Evolutionary conservation across 78 protist genomes (phyloP), one percentile per base, ranked within the genome.

Genomic region (Isochrysis galbana): DNA sequence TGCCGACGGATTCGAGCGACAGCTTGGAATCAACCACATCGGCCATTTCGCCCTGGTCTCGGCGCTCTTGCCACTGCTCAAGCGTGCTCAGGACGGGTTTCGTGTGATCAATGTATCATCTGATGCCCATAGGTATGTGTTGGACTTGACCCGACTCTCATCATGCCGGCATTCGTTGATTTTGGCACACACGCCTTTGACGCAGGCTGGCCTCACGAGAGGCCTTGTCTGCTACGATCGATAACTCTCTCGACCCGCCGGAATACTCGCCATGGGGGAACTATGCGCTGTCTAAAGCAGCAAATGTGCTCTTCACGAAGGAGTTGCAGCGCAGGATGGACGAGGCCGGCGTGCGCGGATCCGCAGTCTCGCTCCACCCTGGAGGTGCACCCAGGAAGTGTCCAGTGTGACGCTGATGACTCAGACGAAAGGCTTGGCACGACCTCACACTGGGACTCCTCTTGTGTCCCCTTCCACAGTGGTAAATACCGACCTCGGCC

Each of bases 1-100:
- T 14, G 54, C 41, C 55, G 93, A 94, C 25, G 95, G 95, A 17
- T 94, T 41, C 46, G 95, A 94, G 42, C 0, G 5, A 48, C 91
- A 88, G 86, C 2, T 94, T 29, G 95, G 93, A 11, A 26, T 39
- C 41, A 94, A 94, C 87, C 95, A 94, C 91, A 87, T 94, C 38
- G 95, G 95, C 38, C 95, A 94, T 87, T 93, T 72, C 44, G 45
- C 67, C 32, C 84, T 94, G 32, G 47, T 93, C 26, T 26, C 32
- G 22, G 48, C 34, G 67, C 94, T 93, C 34, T 0, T 93, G 36
- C 82, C 54, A 22, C 5, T 25, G 61, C 61, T 93, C 67, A 1
- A 0, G 46, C 77, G 48, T 48, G 44, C 90, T 14, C 46, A 67
- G 21, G 48, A 19, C 72, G 77, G 67, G 5, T 48, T 26, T n/a